These are phyloP conservation scores for Agarophyton chilense DNA, from an alignment of 23 red algal species.

Conservation along the genomic window DNA sequence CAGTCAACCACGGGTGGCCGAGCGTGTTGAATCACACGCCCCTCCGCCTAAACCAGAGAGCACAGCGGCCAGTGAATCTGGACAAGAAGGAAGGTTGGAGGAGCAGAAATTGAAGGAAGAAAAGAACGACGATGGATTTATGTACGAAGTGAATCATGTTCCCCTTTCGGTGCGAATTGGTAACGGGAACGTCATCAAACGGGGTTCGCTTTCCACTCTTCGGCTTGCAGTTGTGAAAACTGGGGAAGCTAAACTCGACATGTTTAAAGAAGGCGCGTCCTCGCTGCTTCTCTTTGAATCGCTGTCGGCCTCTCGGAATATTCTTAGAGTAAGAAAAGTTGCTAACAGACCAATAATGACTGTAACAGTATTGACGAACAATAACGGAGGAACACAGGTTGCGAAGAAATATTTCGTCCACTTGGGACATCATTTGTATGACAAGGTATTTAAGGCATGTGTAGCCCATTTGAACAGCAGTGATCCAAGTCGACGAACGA, in stretches of 20 bases:
- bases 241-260: conserved; percentile 20
- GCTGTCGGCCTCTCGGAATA: conserved; percentile 7
- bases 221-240: not conserved
- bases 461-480: conserved; percentile 2
- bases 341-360: conserved; percentile 3
- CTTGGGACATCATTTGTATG: conserved; percentile 5
- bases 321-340: conserved; percentile 1
- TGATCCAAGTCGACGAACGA: not conserved
- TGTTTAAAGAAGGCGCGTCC: conserved; percentile 25
- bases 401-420: conserved; percentile 24
- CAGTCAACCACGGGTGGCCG: not conserved
- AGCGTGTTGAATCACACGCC: not conserved
- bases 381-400: conserved; percentile 14
- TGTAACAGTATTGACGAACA: conserved; percentile 9
- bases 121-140: not conserved
- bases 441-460: conserved; percentile 17
- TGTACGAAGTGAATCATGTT: conserved; percentile 26
- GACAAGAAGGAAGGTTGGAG: not conserved
- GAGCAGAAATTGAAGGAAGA: conserved; percentile 25
- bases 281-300: conserved; percentile 22
- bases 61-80: not conserved
- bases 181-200: not conserved
- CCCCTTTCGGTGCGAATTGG: conserved; percentile 10
- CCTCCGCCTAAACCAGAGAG: not conserved
- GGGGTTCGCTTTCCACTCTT: conserved; percentile 19